phyloP scores from a whole-genome alignment of 2,329 filamentous ascomycete genomes.

The Cryphonectria naterciae region DNA sequence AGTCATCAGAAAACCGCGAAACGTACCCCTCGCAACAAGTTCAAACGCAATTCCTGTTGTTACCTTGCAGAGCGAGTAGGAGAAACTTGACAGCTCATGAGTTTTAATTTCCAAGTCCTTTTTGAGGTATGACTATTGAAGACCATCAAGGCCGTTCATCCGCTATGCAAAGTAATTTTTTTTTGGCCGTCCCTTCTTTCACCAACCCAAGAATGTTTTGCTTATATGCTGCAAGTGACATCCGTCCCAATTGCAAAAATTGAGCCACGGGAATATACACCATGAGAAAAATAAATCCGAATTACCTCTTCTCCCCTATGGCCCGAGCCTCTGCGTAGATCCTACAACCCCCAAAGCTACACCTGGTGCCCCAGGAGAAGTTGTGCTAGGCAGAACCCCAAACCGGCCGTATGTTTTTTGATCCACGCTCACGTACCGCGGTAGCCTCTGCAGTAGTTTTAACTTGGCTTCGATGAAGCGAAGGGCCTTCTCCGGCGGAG shows the following conservation, averaged over 20 bases:
- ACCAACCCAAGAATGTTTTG: background rate
- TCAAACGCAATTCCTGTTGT: background rate
- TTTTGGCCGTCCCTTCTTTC: background rate
- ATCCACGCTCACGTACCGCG: slow-evolving; percentile 92
- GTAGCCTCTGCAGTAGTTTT: slow-evolving; percentile 80
- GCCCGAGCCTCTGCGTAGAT: slow-evolving; percentile 69
- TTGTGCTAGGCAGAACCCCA: slow-evolving; percentile 69
- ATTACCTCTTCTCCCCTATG: slow-evolving; percentile 45
- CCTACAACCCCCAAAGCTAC: slow-evolving; percentile 68
- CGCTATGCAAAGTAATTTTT: background rate
- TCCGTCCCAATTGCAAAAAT: background rate
- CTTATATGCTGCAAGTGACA: slow-evolving; percentile 1
- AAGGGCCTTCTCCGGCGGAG: slow-evolving; percentile 85
- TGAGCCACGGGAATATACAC: background rate
- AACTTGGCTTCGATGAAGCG: slow-evolving; percentile 88
- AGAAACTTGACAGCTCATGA: background rate
- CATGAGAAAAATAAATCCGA: background rate
- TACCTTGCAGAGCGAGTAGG: background rate
- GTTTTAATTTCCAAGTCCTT: background rate
- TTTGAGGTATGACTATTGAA: no score
- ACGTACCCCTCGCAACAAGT: background rate
- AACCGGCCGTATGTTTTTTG: slow-evolving; percentile 95
- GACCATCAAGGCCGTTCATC: background rate
- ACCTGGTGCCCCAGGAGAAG: slow-evolving; percentile 53
- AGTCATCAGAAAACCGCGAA: background rate